phyloP scores from a whole-genome alignment of 768 basidiomycete genomes.

The Lactifluus subvellereus region DNA sequence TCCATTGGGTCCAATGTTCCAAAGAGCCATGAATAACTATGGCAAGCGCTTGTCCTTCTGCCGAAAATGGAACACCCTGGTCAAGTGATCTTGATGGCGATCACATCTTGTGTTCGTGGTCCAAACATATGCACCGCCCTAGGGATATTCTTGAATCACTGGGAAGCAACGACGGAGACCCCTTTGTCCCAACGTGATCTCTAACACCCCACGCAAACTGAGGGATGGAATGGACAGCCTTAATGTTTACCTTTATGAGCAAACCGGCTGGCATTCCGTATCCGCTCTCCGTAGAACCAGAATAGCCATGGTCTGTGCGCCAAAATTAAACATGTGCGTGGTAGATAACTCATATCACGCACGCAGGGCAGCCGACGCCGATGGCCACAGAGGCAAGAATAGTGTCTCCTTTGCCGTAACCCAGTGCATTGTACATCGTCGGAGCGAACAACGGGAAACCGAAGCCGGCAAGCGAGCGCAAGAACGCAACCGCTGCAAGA shows the following conservation, averaged over 20 bases:
- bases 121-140: too few relatives aligned
- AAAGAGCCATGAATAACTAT: too few relatives aligned
- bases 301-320: slow-evolving; percentile 37
- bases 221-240: neutral
- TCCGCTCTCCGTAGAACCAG: slow-evolving; percentile 47
- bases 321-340: slow-evolving; percentile 30
- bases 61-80: neutral
- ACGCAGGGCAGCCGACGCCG: slow-evolving; percentile 49
- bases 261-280: slow-evolving; percentile 9
- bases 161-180: neutral
- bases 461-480: slow-evolving; percentile 65
- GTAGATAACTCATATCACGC: slow-evolving; percentile 5
- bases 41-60: too few relatives aligned
- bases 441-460: slow-evolving; percentile 76
- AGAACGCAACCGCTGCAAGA: slow-evolving; percentile 55
- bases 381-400: slow-evolving; percentile 56
- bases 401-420: slow-evolving; percentile 65
- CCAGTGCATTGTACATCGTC: slow-evolving; percentile 56
- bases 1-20: too few relatives aligned
- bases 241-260: neutral
- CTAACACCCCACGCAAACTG: neutral
- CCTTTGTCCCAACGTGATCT: neutral
- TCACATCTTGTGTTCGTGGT: too few relatives aligned
- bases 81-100: neutral
- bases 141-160: neutral